These are phyloP conservation scores for Leccinum longicurvipes DNA, from an alignment of 768 basidiomycete genomes.

Conservation along the genomic window DNA sequence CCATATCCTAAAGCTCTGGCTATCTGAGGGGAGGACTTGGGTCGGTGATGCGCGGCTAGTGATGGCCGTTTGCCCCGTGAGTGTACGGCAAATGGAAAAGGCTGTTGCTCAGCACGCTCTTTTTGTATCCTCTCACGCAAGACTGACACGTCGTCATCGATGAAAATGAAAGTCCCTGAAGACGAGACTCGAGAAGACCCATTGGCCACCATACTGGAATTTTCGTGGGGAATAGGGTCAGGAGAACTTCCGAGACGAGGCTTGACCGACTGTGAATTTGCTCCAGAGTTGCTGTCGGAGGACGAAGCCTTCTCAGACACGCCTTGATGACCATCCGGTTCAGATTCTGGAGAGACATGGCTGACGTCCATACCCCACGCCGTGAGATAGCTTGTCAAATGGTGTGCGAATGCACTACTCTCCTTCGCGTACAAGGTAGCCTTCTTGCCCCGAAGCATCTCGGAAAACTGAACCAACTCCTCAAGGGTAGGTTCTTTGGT, in stretches of 20 bases:
- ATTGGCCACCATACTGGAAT: conserved; percentile 15
- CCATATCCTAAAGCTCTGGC: conserved; percentile 49
- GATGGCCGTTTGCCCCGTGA: conserved; percentile 62
- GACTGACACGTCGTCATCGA: conserved; percentile 87
- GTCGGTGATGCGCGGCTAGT: conserved; percentile 62
- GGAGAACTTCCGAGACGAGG: conserved; percentile 20
- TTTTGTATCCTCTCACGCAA: conserved; percentile 72
- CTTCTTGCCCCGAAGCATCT: conserved; percentile 77
- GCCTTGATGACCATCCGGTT: conserved; percentile 38
- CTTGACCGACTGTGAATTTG: conserved; percentile 12
- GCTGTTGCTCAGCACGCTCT: conserved; percentile 52
- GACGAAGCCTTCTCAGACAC: conserved; percentile 14
- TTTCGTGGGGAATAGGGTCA: conserved; percentile 22
- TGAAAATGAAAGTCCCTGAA: conserved; percentile 69
- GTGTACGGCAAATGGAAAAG: conserved; percentile 37
- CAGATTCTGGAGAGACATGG: conserved; percentile 65
- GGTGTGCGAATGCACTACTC: conserved; percentile 86
- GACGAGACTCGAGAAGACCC: conserved; percentile 24
- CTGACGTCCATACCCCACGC: conserved; percentile 95
- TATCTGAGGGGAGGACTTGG: conserved; percentile 79
- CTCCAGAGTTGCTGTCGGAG: conserved; percentile 4
- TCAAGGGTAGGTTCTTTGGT: conserved; percentile 74
- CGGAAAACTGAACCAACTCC: conserved; percentile 76
- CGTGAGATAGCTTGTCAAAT: conserved; percentile 89
- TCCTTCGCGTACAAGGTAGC: conserved; percentile 83